Evolutionary conservation across 1,284 basidiomycete species (phyloP).

Genomic region (Cryptococcus jaspeensis): DNA sequence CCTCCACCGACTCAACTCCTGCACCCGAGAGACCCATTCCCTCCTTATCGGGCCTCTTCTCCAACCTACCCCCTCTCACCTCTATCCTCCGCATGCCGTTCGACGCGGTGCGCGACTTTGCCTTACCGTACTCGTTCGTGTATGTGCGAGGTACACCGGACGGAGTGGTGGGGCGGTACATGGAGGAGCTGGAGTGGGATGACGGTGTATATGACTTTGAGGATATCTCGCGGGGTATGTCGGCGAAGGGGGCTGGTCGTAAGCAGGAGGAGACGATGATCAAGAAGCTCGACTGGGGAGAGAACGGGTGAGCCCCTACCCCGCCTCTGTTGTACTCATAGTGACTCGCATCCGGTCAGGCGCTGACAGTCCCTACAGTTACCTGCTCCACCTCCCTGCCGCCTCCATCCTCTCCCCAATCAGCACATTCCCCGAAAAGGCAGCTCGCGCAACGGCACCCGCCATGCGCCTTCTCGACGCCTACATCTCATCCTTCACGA

Average conservation of each 20-base stretch:
- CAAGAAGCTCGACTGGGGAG: conserved; percentile 41
- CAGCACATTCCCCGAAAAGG: conserved; percentile 20
- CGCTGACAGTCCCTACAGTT: conserved; percentile 18
- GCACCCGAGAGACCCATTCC: neutral
- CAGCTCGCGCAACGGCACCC: conserved; percentile 28
- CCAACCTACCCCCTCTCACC: neutral
- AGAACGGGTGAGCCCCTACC: conserved; percentile 36
- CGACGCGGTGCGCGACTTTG: conserved; percentile 20
- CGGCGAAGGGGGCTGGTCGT: conserved; percentile 1
- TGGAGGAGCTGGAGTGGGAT: conserved; percentile 47
- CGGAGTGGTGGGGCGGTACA: conserved; percentile 46
- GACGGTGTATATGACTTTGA: conserved; percentile 46
- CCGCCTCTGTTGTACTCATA: neutral
- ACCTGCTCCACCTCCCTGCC: conserved; percentile 39
- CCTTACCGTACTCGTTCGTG: conserved; percentile 41
- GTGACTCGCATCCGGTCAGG: neutral
- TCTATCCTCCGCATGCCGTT: conserved; percentile 20
- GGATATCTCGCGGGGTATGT: conserved; percentile 24
- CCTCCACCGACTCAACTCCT: too few species aligned
- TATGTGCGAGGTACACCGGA: conserved; percentile 41
- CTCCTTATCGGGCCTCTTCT: neutral
- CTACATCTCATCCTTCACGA: conserved; percentile 29
- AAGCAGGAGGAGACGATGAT: conserved; percentile 14
- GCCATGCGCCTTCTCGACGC: conserved; percentile 24
- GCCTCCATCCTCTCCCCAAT: conserved; percentile 36